Base-by-base conservation (phyloP, 2,329 filamentous ascomycete species). In the Paraphoma chrysanthemicola region DNA sequence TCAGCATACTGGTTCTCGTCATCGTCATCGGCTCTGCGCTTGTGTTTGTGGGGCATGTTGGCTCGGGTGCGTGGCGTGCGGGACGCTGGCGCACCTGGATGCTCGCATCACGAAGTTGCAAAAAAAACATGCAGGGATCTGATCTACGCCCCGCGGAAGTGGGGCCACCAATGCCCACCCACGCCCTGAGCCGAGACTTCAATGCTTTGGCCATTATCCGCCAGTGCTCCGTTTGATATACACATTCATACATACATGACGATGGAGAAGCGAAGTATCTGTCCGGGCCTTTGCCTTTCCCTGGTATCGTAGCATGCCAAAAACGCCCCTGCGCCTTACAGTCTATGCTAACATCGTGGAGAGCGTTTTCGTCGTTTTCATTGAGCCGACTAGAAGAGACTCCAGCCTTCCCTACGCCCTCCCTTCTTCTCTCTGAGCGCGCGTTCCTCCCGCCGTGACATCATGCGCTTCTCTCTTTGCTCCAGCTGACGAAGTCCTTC, bases 21-120 rank as follows among this genome's bases (percentile, higher is more conserved):
- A n/a, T 66, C 67, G 11, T 75, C 82, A 8, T 53, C 51, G 6
- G 51, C 36, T 62, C 86, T 85, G 63, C 90, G 85, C 61, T 90
- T 94, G 76, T 96, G 92, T 79, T 96, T 96, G 80, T 94, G 91
- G 75, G 92, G 92, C 92, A 96, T 96, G 33, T 56, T 62, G 54
- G 52, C 45, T 53, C 44, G 9, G 12, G 2, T 16, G 33, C 36
- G 14, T 16, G n/a, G 29, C 18, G 12, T 14, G 12, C 8, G 36
- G 36, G 28, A 31, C 36, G 23, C 28, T 31, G 53, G 17, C 33
- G 30, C 16, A 41, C 10, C 7, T 41, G 17, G 17, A 44, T 12
- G 30, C 45, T 43, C n/a, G 6, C 8, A 33, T 29, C 18, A 11
- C 6, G 14, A 9, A 16, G 44, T 47, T 44, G 33, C 43, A 33